These are phyloP conservation scores for Herpetomonas samuelpessoai DNA, from an alignment of 208 protist genomes.

Conservation along the genomic window DNA sequence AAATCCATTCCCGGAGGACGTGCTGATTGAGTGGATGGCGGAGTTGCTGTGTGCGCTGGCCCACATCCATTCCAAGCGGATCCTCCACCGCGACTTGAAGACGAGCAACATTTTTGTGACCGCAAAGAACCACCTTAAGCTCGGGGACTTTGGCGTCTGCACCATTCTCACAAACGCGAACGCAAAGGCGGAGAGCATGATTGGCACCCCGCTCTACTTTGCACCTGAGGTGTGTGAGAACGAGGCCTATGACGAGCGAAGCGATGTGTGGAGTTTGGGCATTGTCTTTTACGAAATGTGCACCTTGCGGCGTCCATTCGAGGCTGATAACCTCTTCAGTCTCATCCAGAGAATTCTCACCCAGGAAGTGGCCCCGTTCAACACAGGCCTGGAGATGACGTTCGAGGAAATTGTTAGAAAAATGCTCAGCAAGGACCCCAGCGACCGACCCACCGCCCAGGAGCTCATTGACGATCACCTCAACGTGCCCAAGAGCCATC, in stretches of 20 bases:
- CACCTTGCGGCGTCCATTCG: slow-evolving; percentile 77
- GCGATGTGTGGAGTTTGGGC: slow-evolving; percentile 95
- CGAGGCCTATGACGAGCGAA: slow-evolving; percentile 82
- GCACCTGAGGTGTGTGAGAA: slow-evolving; percentile 91
- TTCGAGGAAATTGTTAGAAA: slow-evolving; percentile 75
- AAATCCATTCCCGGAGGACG: slow-evolving; percentile 57
- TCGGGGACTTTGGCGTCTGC: slow-evolving; percentile 91
- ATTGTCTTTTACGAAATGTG: slow-evolving; percentile 96
- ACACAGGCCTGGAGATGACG: slow-evolving; percentile 50
- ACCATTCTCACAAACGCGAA: slow-evolving; percentile 65
- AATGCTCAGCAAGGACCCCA: slow-evolving; percentile 77
- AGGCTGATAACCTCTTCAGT: slow-evolving; percentile 58
- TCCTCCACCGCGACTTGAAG: slow-evolving; percentile 93
- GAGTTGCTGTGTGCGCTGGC: slow-evolving; percentile 82
- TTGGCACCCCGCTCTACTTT: slow-evolving; percentile 91
- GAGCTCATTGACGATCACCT: slow-evolving; percentile 78
- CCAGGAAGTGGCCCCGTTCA: slow-evolving; percentile 66
- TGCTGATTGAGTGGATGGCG: slow-evolving; percentile 88
- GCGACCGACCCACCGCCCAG: slow-evolving; percentile 70
- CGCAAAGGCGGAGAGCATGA: slow-evolving; percentile 70
- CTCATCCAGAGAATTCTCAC: slow-evolving; percentile 73
- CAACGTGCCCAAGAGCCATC: slow-evolving; percentile 70
- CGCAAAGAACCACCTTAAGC: slow-evolving; percentile 87
- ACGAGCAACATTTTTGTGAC: slow-evolving; percentile 93
- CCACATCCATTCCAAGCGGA: slow-evolving; percentile 84